phyloP scores from a whole-genome alignment of 805 yeast genomes.

The Suhomyces tanzawaensis region DNA sequence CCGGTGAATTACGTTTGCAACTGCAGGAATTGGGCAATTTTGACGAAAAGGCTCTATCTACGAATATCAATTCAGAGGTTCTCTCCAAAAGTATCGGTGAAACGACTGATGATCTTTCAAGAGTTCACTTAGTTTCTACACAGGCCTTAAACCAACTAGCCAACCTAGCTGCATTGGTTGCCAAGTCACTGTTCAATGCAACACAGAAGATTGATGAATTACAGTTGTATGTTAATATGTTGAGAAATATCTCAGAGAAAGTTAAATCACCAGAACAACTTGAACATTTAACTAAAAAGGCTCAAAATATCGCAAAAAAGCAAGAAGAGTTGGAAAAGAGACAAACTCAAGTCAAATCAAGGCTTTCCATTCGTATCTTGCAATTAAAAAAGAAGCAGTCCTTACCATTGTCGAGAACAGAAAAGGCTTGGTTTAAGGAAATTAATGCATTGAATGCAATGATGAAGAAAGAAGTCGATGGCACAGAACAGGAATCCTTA shows the following conservation, averaged over 20 bases:
- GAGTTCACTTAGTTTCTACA: too few species aligned
- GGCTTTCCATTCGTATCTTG: slow-evolving; percentile 22
- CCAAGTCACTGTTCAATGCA: too few species aligned
- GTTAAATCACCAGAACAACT: background rate
- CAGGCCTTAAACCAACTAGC: too few species aligned
- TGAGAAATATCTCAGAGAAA: slow-evolving; percentile 4
- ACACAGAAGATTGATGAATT: slow-evolving; percentile 25
- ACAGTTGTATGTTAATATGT: slow-evolving; percentile 16
- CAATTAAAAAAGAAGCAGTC: slow-evolving; percentile 17
- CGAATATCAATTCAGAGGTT: too few species aligned
- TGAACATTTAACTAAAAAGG: background rate
- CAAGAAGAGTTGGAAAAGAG: slow-evolving; percentile 24
- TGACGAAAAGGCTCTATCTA: background rate
- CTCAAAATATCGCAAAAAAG: slow-evolving; percentile 11
- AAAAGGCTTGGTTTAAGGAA: slow-evolving; percentile 37
- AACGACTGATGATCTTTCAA: too few species aligned
- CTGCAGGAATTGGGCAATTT: too few species aligned
- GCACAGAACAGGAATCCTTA: slow-evolving; percentile 12
- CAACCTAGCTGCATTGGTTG: too few species aligned
- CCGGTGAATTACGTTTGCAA: too few species aligned
- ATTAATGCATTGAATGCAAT: slow-evolving; percentile 19
- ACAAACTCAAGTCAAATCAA: slow-evolving; percentile 18
- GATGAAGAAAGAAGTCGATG: slow-evolving; percentile 7
- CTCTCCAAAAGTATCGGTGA: too few species aligned
- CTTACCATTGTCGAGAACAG: slow-evolving; percentile 35